phyloP scores from a whole-genome alignment of 2,329 filamentous ascomycete genomes.

The Arthrobotrys musiformis region DNA sequence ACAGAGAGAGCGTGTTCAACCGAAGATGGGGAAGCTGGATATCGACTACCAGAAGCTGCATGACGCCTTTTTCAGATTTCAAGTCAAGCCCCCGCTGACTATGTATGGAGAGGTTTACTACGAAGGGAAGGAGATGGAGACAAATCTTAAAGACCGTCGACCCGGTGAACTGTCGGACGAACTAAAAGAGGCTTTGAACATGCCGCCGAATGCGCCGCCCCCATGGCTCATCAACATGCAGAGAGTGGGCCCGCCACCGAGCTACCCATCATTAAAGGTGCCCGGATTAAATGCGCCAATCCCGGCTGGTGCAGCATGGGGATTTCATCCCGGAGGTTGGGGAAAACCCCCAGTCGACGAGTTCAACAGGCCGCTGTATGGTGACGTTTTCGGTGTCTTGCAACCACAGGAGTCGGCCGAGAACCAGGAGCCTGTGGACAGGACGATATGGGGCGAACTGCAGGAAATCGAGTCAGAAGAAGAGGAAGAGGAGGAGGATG shows the following conservation, averaged over 20 bases:
- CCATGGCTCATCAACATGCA: constrained; percentile 99
- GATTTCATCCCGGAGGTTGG: constrained; percentile 93
- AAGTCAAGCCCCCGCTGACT: constrained; percentile 93
- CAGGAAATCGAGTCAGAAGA: constrained; percentile 70
- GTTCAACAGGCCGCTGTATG: constrained; percentile 88
- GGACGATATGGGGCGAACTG: constrained; percentile 84
- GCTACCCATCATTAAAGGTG: constrained; percentile 94
- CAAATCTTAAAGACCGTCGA: constrained; percentile 87
- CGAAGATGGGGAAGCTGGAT: constrained; percentile 96
- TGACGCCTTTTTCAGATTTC: constrained; percentile 97
- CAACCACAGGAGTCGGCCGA: constrained; percentile 72
- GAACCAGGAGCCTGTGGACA: constrained; percentile 83
- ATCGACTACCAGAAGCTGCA: constrained; percentile 99
- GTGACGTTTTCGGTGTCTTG: constrained; percentile 88
- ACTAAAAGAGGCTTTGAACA: constrained; percentile 90
- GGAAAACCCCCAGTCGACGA: constrained; percentile 96
- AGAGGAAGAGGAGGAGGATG: constrained; percentile 75
- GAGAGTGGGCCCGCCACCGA: constrained; percentile 89
- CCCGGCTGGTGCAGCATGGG: constrained; percentile 89
- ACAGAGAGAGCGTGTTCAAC: constrained; percentile 90
- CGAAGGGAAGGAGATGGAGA: constrained; percentile 97
- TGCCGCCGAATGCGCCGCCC: constrained; percentile 89
- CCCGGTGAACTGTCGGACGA: constrained; percentile 90
- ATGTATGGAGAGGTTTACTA: constrained; percentile 99
- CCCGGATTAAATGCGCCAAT: constrained; percentile 93